Percentiles rank a stretch among this genome's conserved stretches.
Conservation (phyloP, 2,329 filamentous ascomycete species). For the Zymoseptoria pseudotritici region DNA sequence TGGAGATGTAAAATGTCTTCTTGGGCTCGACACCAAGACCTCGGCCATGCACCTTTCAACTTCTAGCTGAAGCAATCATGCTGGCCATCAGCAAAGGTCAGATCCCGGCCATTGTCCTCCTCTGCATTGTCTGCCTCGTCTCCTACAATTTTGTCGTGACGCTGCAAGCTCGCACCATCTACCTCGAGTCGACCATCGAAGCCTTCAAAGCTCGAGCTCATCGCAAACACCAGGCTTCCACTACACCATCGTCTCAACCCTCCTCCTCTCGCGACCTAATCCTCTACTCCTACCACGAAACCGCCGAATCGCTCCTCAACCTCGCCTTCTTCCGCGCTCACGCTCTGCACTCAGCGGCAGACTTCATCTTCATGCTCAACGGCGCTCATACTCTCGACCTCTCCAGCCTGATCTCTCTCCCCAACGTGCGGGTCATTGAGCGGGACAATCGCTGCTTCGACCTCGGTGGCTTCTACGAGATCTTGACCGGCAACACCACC, state of each 20-base stretch:
- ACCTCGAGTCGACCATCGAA: not conserved
- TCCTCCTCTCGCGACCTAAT: conserved; percentile 6
- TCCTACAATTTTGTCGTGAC: not conserved
- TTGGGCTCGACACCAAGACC: not conserved
- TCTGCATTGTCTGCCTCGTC: not conserved
- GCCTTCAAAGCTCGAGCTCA: not conserved
- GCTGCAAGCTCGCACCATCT: not conserved
- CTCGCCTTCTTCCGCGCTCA: conserved; percentile 11
- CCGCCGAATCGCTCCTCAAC: conserved; percentile 7
- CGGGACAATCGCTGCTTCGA: conserved; percentile 12
- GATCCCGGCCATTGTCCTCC: not conserved
- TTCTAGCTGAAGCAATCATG: not conserved
- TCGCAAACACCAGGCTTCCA: conserved; percentile 1
- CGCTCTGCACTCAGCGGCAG: conserved; percentile 12
- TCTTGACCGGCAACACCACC: not conserved
- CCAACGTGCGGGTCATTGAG: conserved; percentile 11
- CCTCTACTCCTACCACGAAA: conserved; percentile 13
- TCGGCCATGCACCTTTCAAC: not conserved
- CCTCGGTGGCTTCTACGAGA: conserved; percentile 11
- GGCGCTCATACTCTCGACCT: conserved; percentile 8
- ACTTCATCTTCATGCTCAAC: conserved; percentile 17
- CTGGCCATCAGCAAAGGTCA: not conserved
- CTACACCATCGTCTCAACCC: not conserved
- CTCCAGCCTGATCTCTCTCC: not conserved
- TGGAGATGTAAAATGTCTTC: not conserved